Evolutionary conservation across 768 basidiomycete species (phyloP), one percentile per base, ranked within the genome.

Genomic region (Naganishia randhawae): DNA sequence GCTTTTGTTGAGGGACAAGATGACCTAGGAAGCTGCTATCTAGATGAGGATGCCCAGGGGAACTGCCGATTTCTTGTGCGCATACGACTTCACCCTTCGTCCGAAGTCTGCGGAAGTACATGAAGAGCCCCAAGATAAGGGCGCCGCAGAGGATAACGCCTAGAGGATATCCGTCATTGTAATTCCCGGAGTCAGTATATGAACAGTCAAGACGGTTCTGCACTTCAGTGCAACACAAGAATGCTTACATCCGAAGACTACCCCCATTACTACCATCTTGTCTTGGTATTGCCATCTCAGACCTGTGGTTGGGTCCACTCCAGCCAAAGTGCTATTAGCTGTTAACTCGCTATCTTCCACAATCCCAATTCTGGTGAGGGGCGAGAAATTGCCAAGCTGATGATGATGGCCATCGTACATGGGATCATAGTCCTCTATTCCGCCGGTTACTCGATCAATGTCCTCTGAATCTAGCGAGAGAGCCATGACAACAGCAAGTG

Each of bases 241-340:
- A 11, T n/a, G 41, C 57, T 61, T 29, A 53, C 51, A 27, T 11
- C 57, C 57, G 3, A 61, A 39, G 0, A 41, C 37, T 14, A 61
- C 17, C 1, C 57, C 57, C 35, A 61, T 37, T 1, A 16, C 22
- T 0, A 29, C 57, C 57, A 61, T 41, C 37, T 61, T 61, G 37
- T 61, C 57, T 29, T 61, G 4, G 14, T 61, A 41, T 39, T 61
- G 11, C 57, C 57, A 61, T 6, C 17, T 37, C 57, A 39, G 25
- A 6, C 37, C 37, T 5, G 57, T 61, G 5, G 14, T 29, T 7
- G 41, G n/a, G 25, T 61, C 57, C 22, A 61, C 27, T 41, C 37
- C 57, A 3, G 37, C 57, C 17, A 41, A 41, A 17, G 35, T n/a
- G 11, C 37, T 29, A 29, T 41, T 41, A 41, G n/a, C 14, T 27